These are phyloP conservation scores for Sugiyamaella grinbergsii DNA, from an alignment of 1,139 yeast species.

Conservation along the genomic window DNA sequence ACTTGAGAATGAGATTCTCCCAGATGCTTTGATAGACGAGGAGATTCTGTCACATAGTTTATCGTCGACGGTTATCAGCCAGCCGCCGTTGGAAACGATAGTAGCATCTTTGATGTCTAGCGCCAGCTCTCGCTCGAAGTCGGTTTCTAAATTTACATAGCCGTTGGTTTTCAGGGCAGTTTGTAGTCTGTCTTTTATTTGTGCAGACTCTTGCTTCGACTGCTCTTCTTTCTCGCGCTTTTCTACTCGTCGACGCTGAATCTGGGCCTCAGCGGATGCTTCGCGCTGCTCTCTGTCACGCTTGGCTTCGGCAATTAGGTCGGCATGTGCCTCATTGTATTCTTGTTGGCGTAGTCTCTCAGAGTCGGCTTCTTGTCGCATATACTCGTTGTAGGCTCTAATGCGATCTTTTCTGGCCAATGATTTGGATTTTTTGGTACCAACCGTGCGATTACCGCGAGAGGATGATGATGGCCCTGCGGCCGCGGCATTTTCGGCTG, in stretches of 20 bases:
- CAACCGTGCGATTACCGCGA: slow-evolving; percentile 32
- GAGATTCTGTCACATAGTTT: slow-evolving; percentile 8
- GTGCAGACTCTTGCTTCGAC: slow-evolving; percentile 13
- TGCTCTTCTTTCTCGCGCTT: slow-evolving; percentile 31
- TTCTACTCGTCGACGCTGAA: slow-evolving; percentile 28
- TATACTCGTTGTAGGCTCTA: slow-evolving; percentile 40
- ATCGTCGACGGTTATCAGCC: slow-evolving; percentile 23
- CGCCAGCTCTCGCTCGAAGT: slow-evolving; percentile 27
- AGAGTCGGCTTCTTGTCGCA: slow-evolving; percentile 38
- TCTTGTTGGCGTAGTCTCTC: slow-evolving; percentile 30
- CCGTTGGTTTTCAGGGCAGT: slow-evolving; percentile 23
- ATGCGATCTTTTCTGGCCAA: slow-evolving; percentile 39
- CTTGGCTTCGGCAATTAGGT: slow-evolving; percentile 36
- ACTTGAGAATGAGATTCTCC: slow-evolving; percentile 24
- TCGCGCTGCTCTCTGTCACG: slow-evolving; percentile 33
- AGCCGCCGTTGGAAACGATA: slow-evolving; percentile 26
- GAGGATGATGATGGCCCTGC: slow-evolving; percentile 13
- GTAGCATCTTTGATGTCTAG: slow-evolving; percentile 19
- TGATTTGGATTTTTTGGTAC: slow-evolving; percentile 41
- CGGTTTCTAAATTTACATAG: slow-evolving; percentile 20
- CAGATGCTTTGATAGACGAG: slow-evolving; percentile 16
- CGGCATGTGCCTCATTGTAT: slow-evolving; percentile 38
- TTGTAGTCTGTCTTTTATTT: slow-evolving; percentile 20
- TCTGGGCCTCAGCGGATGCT: slow-evolving; percentile 29
- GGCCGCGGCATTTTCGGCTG: slow-evolving; percentile 15